phyloP scores from a whole-genome alignment of 345 rosid genomes.

The Ricinus communis region DNA sequence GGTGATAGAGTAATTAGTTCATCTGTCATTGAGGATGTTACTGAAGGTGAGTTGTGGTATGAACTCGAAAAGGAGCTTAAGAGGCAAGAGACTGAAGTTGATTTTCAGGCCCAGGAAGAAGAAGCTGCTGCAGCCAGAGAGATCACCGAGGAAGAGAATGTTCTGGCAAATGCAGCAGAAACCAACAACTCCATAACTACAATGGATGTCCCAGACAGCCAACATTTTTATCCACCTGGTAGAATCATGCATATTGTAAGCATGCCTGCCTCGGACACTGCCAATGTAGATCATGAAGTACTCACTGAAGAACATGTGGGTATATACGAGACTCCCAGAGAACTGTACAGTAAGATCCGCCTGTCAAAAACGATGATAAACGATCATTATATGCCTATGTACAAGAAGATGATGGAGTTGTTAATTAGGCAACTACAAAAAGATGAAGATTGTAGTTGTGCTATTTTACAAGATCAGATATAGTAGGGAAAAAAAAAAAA shows the following conservation, averaged over 20 bases:
- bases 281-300: conserved; percentile 18
- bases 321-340: conserved; percentile 77
- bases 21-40: conserved; percentile 48
- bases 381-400: conserved; percentile 97
- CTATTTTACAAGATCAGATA: conserved; percentile 15
- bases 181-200: conserved; percentile 36
- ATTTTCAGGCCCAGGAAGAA: conserved; percentile 57
- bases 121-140: conserved; percentile 81
- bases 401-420: conserved; percentile 86
- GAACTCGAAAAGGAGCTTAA: conserved; percentile 84
- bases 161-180: conserved; percentile 42
- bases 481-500: not conserved
- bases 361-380: conserved; percentile 89
- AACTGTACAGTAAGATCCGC: conserved; percentile 85
- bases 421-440: conserved; percentile 61
- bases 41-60: conserved; percentile 81
- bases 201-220: conserved; percentile 53
- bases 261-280: conserved; percentile 27
- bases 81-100: conserved; percentile 56
- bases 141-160: conserved; percentile 69
- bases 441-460: conserved; percentile 31
- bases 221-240: conserved; percentile 84
- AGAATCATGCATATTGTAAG: conserved; percentile 79
- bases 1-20: conserved; percentile 34
- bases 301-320: conserved; percentile 41